phyloP scores from a whole-genome alignment of 306 rosid genomes.

The Alnus glutinosa region DNA sequence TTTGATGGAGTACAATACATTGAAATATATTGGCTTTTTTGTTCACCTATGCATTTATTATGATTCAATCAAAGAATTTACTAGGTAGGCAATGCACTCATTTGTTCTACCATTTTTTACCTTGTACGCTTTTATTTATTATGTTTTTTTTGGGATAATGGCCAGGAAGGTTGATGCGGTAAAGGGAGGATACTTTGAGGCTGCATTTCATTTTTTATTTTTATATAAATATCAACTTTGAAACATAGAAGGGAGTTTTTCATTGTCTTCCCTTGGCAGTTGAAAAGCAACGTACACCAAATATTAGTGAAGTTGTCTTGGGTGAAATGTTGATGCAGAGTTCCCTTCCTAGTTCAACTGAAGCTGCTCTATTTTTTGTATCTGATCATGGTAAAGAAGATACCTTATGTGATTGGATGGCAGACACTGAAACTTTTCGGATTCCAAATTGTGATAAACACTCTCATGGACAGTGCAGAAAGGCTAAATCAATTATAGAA shows the following conservation, averaged over 20 bases:
- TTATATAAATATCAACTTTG: slow-evolving; percentile 1
- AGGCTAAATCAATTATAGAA: slow-evolving; percentile 43
- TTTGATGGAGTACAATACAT: neutral
- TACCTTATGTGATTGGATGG: slow-evolving; percentile 53
- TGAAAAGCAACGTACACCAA: slow-evolving; percentile 29
- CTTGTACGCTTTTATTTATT: neutral
- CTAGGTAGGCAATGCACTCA: neutral
- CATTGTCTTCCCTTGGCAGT: slow-evolving; percentile 25
- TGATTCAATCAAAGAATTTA: neutral
- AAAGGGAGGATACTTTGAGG: slow-evolving; percentile 13
- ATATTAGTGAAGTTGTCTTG: slow-evolving; percentile 40
- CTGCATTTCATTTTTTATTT: slow-evolving; percentile 11
- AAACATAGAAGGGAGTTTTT: slow-evolving; percentile 4
- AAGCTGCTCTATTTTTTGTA: slow-evolving; percentile 51
- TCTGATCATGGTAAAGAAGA: slow-evolving; percentile 47
- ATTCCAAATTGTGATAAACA: slow-evolving; percentile 51
- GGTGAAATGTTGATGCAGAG: slow-evolving; percentile 64
- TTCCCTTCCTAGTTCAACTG: slow-evolving; percentile 53
- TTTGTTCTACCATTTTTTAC: slow-evolving; percentile 1
- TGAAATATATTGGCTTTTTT: neutral
- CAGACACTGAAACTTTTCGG: slow-evolving; percentile 73
- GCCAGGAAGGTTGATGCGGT: slow-evolving; percentile 25
- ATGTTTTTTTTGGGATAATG: neutral
- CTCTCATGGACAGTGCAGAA: slow-evolving; percentile 52
- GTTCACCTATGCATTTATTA: neutral